A percentile compares a stretch with the other conserved stretches of the same genome.
phyloP scores from a whole-genome alignment of 1,284 basidiomycete genomes.

The Pulveroboletus sp. region DNA sequence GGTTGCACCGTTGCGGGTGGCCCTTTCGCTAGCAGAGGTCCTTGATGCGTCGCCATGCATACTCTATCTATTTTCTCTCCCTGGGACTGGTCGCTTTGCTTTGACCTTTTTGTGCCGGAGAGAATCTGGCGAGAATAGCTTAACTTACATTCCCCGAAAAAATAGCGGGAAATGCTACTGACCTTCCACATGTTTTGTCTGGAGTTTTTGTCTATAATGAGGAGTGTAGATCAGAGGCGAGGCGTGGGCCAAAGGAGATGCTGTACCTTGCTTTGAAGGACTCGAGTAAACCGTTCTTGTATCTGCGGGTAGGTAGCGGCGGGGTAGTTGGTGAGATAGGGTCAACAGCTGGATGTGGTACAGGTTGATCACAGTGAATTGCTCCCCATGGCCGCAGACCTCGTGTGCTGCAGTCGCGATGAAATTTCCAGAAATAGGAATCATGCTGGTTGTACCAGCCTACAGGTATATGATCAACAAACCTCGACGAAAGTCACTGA shows the following conservation, averaged over 20 bases:
- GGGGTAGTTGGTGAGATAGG: no score
- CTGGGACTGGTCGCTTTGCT: neutral
- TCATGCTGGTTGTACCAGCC: no score
- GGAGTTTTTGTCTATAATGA: neutral
- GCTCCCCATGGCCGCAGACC: no score
- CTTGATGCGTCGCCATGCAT: neutral
- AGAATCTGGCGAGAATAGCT: neutral
- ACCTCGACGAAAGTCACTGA: no score
- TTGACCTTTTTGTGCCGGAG: neutral
- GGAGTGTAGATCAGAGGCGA: neutral
- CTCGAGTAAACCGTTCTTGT: neutral
- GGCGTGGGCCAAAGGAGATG: neutral
- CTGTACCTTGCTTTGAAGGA: neutral
- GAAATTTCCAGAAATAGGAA: no score
- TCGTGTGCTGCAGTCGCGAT: no score
- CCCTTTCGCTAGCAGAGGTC: neutral
- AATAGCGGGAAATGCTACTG: neutral
- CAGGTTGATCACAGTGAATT: no score
- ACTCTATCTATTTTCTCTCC: neutral
- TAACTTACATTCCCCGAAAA: neutral
- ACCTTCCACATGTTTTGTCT: neutral
- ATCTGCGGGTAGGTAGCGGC: neutral
- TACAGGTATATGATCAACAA: no score
- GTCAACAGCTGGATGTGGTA: no score
- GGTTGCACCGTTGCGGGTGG: no score